These are phyloP conservation scores for Aspergillus avenaceus DNA, from an alignment of 495 filamentous ascomycete species.

Conservation along the genomic window DNA sequence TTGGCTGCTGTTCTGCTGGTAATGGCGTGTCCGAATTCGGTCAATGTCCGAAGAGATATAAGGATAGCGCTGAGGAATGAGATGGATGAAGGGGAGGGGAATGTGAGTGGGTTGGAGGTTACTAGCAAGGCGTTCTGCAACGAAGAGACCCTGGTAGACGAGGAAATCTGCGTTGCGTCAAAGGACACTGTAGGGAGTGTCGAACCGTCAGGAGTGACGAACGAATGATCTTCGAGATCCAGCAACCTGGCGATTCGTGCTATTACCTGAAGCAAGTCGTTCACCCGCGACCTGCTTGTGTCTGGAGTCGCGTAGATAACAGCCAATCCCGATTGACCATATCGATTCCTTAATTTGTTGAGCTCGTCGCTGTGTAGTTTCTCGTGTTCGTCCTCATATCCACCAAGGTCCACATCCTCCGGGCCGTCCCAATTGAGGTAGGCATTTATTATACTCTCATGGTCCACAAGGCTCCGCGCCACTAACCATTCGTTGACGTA, in stretches of 20 bases:
- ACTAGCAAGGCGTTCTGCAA: slow-evolving; percentile 55
- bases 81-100: slow-evolving; percentile 55
- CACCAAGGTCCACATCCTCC: slow-evolving; percentile 72
- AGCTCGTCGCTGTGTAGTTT: slow-evolving; percentile 50
- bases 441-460: slow-evolving; percentile 50
- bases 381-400: slow-evolving; percentile 48
- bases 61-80: slow-evolving; percentile 64
- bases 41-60: slow-evolving; percentile 62
- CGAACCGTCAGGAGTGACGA: slow-evolving; percentile 24
- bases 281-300: slow-evolving; percentile 53
- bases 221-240: slow-evolving; percentile 49
- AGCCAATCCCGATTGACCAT: slow-evolving; percentile 70
- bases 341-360: slow-evolving; percentile 53
- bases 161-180: slow-evolving; percentile 33
- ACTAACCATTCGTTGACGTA: slow-evolving; percentile 80
- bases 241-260: slow-evolving; percentile 56
- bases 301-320: slow-evolving; percentile 66
- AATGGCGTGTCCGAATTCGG: slow-evolving; percentile 53
- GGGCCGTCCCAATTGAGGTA: slow-evolving; percentile 79
- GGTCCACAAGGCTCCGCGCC: slow-evolving; percentile 49
- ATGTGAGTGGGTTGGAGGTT: slow-evolving; percentile 62
- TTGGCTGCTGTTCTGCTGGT: slow-evolving; percentile 50
- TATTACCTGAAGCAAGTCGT: slow-evolving; percentile 59
- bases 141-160: slow-evolving; percentile 43
- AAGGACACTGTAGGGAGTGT: slow-evolving; percentile 28